Base-by-base conservation (phyloP, 345 rosid genomes). In the Hirschfeldia incana region DNA sequence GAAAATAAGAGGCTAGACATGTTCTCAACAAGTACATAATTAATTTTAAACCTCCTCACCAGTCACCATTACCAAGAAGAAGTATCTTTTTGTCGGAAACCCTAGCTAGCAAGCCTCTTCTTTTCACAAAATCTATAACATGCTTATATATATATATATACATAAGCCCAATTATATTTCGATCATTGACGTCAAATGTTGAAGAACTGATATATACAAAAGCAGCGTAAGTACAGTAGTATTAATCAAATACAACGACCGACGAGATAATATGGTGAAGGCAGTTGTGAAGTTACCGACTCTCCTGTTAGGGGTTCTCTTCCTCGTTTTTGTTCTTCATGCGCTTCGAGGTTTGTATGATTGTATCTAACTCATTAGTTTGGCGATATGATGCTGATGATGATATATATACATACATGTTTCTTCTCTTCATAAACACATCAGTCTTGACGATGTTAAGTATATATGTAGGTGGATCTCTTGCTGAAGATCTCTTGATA, bases 51-150 rank as follows among this genome's bases (percentile, higher is more conserved):
- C 8, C 21, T 34, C n/a, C 11, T 62, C 60, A 11, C 77, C 7
- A 58, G 21, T 21, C 21, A 21, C 21, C 21, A 21, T 12, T 78
- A 72, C 81, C 81, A 72, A 78, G 76, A 61, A 78, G 73, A 72
- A 72, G 77, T 72, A 78, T 78, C 73, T 72, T 77, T 78, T 55
- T 71, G 77, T 78, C 66, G 81, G 44, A 78, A 72, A 66, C 77
- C 81, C 76, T 71, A 28, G 60, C 29, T 7, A 57, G 62, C 59
- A 21, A 21, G 21, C 21, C 65, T 78, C 80, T 77, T 36, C 27
- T 64, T 70, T 67, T 17, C 13, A 28, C 58, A 64, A 16, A 70
- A 37, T 27, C 29, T 32, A 8, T 3, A 21, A 28, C 67, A 66
- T 62, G 21, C 9, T 55, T 1, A 53, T 65, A 53, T 34, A 65